These are phyloP conservation scores for Pholiota adiposa DNA, from an alignment of 1,284 basidiomycete genomes.

Conservation along the genomic window DNA sequence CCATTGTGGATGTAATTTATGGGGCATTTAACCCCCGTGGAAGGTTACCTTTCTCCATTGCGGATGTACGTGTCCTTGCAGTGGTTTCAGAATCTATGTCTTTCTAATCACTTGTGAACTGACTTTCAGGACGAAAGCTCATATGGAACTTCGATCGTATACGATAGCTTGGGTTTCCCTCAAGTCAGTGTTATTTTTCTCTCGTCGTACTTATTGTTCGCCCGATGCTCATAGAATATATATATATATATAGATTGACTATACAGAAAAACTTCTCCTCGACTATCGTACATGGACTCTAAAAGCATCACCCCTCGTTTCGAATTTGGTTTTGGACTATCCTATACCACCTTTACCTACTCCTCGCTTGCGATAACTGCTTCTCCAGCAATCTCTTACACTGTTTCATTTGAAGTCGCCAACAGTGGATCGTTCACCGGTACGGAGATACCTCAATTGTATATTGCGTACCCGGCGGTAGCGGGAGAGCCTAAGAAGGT, in stretches of 20 bases:
- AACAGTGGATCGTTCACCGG: slow-evolving; percentile 59
- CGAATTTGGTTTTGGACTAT: slow-evolving; percentile 82
- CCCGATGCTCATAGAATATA: neutral
- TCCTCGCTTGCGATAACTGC: slow-evolving; percentile 48
- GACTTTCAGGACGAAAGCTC: slow-evolving; percentile 36
- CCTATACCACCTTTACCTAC: slow-evolving; percentile 78
- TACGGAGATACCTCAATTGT: slow-evolving; percentile 58
- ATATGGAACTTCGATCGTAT: slow-evolving; percentile 47
- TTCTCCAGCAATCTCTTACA: slow-evolving; percentile 31
- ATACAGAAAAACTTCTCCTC: slow-evolving; percentile 50
- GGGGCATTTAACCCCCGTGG: slow-evolving; percentile 63
- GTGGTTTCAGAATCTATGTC: neutral
- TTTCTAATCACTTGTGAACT: neutral
- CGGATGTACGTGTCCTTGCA: slow-evolving; percentile 38
- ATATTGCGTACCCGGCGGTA: slow-evolving; percentile 52
- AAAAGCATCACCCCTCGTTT: slow-evolving; percentile 56
- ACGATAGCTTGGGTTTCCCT: slow-evolving; percentile 45
- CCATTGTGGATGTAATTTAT: slow-evolving; percentile 60
- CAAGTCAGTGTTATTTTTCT: slow-evolving; percentile 46
- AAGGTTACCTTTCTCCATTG: slow-evolving; percentile 66
- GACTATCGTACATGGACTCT: slow-evolving; percentile 79
- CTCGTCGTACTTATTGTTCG: slow-evolving; percentile 14
- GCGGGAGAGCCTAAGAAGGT: slow-evolving; percentile 52
- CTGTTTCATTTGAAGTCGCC: slow-evolving; percentile 50
- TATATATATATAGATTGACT: slow-evolving; percentile 46